Evolutionary conservation across 148 eudicot species (phyloP), one percentile per base, ranked within the genome.

Genomic region (Beta vulgaris): DNA sequence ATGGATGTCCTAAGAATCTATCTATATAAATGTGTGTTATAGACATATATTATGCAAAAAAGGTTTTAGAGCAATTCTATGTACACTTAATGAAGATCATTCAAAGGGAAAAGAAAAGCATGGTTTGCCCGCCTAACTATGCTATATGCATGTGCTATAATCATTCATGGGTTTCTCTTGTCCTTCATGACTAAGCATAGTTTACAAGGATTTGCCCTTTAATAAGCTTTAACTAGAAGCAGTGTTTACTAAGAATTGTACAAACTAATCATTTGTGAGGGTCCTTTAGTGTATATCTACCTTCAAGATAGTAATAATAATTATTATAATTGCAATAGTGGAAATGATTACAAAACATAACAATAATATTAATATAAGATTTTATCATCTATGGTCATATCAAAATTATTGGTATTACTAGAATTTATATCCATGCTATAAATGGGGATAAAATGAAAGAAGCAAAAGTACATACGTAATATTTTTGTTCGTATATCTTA

Each of bases 1-100:
- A 78, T 83, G 62, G 69, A 7, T 70, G 83, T 78, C 76, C 48
- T 74, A 54, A 71, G 85, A 68, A 25, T n/a, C n/a, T n/a, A n/a
- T n/a, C n/a, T 76, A 37, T 76, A 61, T 82, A 57, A 76, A 73
- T n/a, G 54, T 36, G 23, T 36, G 68, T n/a, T 60, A 60, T 60
- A 62, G 6, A 51, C 21, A 62, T 13, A 35, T 16, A 35, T 62
- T 25, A 11, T 23, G 31, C 8, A 44, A 57, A 42, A 70, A 72
- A 61, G 51, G 29, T 60, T 35, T 73, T 23, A 72, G 69, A 10
- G 5, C 57, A 2, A n/a, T 48, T 74, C 53, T 75, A 72, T 37
- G 61, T 65, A 66, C 71, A 75, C 63, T 75, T 59, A 72, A 75
- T 75, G 70, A 65, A 36, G 71, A 39, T 49, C 13, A 23, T 66